Evolutionary conservation across 2,329 filamentous ascomycete genomes (phyloP), one percentile per base, ranked within the genome.

Genomic region (Elsinoe arachidis): DNA sequence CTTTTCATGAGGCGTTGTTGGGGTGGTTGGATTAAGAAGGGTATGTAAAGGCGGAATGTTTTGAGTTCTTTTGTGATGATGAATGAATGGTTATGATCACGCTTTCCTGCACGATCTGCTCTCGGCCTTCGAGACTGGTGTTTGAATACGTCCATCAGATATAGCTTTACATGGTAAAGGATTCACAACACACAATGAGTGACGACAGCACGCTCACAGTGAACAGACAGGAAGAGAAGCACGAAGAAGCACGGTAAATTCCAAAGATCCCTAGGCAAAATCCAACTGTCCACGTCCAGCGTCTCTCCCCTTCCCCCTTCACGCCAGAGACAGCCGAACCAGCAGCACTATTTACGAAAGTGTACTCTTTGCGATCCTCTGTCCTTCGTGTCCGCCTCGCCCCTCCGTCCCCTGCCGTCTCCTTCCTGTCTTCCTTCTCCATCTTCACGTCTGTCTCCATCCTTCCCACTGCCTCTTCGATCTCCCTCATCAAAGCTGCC

Each of bases 291-390:
- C 43, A 51, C 46, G 46, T 51, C 46, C 46, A 51, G 23, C 46
- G 46, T 35, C 46, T 51, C 46, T 30, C 15, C 2, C 26, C 7
- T 2, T 19, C 14, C 2, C 46, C 46, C 15, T 12, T 34, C 14
- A 15, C 46, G 17, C 23, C 37, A 39, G 26, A 35, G 30, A 34
- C 46, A 51, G 46, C 46, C 26, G 46, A 51, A 51, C 49, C 35
- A 53, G 33, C 49, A 53, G 49, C 49, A 53, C 49, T 53, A 53
- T 53, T 53, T 53, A 53, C 49, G 49, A 53, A 30, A 53, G 34
- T 39, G 34, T 53, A 53, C 35, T 39, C 21, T 14, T 46, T 14
- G n/a, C 15, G 5, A 23, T 11, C 37, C 17, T 39, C 17, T 39
- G 14, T 11, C 9, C 37, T 19, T 39, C 9, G 9, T 15, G 3